These are phyloP conservation scores for Alternaria sp. DNA, from an alignment of 2,329 filamentous ascomycete species.

Conservation along the genomic window DNA sequence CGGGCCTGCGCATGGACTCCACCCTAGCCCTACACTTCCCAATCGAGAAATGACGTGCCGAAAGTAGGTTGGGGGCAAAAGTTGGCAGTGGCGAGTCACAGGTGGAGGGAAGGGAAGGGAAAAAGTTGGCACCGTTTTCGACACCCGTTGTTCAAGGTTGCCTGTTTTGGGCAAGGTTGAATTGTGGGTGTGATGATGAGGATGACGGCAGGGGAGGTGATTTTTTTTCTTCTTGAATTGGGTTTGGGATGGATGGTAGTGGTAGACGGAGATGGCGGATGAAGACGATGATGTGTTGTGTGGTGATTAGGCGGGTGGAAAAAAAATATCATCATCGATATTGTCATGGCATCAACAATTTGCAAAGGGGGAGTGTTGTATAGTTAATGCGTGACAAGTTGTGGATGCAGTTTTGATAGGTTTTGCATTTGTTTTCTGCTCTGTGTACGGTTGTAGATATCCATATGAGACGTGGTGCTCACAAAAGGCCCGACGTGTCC, in stretches of 20 bases:
- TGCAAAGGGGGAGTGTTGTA: background rate
- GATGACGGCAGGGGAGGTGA: background rate
- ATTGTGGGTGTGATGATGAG: background rate
- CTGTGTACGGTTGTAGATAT: background rate
- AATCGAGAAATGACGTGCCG: background rate
- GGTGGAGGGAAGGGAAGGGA: background rate
- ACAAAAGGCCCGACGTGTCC: slow-evolving; percentile 3
- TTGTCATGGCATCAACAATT: background rate
- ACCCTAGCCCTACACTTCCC: background rate
- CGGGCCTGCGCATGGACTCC: background rate
- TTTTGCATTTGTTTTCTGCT: background rate
- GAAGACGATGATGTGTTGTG: background rate
- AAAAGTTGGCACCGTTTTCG: slow-evolving; percentile 16
- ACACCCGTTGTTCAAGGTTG: background rate
- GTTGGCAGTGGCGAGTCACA: slow-evolving; percentile 3
- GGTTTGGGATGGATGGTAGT: background rate
- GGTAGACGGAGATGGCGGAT: background rate
- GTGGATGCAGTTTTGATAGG: background rate
- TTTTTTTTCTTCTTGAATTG: too few species aligned
- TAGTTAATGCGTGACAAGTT: background rate
- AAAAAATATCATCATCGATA: background rate
- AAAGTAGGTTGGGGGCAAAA: slow-evolving; percentile 6
- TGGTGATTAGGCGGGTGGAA: background rate
- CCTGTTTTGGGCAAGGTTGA: slow-evolving; percentile 2
- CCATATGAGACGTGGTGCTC: slow-evolving; percentile 2